phyloP scores from a whole-genome alignment of 2,329 filamentous ascomycete genomes.

The Diaporthe caulivora region DNA sequence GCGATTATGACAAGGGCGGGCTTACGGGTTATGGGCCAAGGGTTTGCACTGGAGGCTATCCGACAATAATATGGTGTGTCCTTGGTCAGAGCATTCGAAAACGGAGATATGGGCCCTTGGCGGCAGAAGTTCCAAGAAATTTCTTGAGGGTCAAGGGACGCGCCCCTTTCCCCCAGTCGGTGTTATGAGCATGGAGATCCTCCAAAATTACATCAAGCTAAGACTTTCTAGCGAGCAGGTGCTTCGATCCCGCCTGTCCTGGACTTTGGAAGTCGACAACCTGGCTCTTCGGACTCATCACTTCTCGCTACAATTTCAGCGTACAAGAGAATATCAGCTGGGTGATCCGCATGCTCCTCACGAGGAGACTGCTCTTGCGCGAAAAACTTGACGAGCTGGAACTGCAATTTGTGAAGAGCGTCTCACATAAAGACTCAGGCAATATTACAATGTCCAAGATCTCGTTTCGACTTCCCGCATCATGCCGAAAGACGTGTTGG shows the following conservation, averaged over 20 bases:
- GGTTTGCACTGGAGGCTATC: not conserved
- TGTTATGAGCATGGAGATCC: not conserved
- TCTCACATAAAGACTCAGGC: not conserved
- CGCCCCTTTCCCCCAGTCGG: not conserved
- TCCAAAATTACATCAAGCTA: not conserved
- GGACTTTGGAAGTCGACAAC: not conserved
- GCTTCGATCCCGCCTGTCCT: not conserved
- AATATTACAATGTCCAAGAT: not conserved
- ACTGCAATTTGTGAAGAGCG: not conserved
- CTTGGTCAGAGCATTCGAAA: not conserved
- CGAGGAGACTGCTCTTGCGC: not conserved
- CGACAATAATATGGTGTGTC: not conserved
- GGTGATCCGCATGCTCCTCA: not conserved
- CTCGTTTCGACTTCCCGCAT: not conserved
- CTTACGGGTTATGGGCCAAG: not conserved
- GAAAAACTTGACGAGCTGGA: not conserved
- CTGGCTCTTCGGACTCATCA: not conserved
- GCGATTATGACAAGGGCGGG: not conserved
- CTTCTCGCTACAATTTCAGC: constrained; percentile 3
- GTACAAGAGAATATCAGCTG: not conserved
- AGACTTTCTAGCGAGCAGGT: not conserved
- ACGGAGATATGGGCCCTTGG: not conserved
- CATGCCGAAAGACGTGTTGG: not conserved
- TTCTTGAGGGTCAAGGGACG: not conserved
- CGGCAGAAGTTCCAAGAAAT: not conserved